Percentiles rank a stretch among this genome's conserved stretches.
Evolutionary conservation across 768 basidiomycete species (phyloP).

Genomic region (Suillus occidentalis): DNA sequence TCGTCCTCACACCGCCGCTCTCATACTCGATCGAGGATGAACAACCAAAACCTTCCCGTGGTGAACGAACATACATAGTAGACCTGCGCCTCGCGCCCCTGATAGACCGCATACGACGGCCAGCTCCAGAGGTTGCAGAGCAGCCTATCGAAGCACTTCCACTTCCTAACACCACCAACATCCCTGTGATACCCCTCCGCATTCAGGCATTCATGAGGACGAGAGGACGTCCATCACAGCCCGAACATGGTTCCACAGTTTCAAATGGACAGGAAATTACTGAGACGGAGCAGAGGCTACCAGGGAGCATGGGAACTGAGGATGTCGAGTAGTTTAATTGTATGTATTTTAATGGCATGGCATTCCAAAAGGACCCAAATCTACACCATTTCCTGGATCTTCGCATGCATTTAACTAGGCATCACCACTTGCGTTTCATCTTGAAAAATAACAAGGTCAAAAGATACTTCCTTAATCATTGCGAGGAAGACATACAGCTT

Average conservation of each 20-base stretch:
- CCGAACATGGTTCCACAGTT: constrained; percentile 22
- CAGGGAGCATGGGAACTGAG: constrained; percentile 29
- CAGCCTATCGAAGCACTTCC: constrained; percentile 44
- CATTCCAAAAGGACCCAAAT: constrained; percentile 15
- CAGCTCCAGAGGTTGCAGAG: constrained; percentile 40
- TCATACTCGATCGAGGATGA: constrained; percentile 27
- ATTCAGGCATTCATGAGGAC: constrained; percentile 54
- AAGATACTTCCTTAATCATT: background rate
- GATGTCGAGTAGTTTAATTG: constrained; percentile 18
- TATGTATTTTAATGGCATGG: constrained; percentile 17
- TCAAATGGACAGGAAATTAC: constrained; percentile 32
- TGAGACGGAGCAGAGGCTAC: constrained; percentile 30
- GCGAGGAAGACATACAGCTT: constrained; percentile 57
- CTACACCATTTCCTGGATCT: constrained; percentile 6
- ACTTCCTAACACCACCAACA: constrained; percentile 59
- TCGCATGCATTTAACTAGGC: background rate
- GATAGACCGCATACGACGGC: constrained; percentile 55
- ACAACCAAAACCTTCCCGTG: constrained; percentile 23
- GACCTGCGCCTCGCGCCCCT: constrained; percentile 61
- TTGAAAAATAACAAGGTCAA: constrained; percentile 18
- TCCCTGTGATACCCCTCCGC: constrained; percentile 44
- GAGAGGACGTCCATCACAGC: constrained; percentile 37
- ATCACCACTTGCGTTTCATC: constrained; percentile 61
- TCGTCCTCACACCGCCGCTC: constrained; percentile 16
- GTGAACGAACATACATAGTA: constrained; percentile 49